A percentile compares a stretch with the other conserved stretches of the same genome.
Conservation (phyloP, 1,139 yeast species). For the Zhuliangozyma blackwelliae region DNA sequence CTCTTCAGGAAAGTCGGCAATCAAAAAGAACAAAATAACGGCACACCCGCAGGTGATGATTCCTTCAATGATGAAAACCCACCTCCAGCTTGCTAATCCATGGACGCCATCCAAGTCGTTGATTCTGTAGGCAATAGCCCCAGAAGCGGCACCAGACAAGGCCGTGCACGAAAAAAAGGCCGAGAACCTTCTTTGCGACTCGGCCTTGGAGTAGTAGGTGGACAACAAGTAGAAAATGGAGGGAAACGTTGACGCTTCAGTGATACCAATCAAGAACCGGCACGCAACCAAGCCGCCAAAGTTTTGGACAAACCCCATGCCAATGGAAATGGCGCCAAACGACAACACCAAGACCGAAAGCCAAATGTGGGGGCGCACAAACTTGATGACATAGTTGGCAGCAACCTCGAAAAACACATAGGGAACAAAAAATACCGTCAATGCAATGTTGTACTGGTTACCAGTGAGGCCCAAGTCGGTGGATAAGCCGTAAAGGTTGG, state of each 20-base stretch:
- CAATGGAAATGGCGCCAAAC: conserved; percentile 64
- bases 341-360: conserved; percentile 48
- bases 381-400: conserved; percentile 59
- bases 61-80: conserved; percentile 75
- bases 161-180: conserved; percentile 53
- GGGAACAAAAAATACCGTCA: conserved; percentile 70
- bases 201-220: conserved; percentile 51
- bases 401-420: conserved; percentile 65
- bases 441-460: conserved; percentile 57
- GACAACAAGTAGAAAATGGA: conserved; percentile 67
- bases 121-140: conserved; percentile 41
- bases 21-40: conserved; percentile 53
- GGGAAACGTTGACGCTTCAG: conserved; percentile 71
- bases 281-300: conserved; percentile 59
- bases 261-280: conserved; percentile 59
- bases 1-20: conserved; percentile 47
- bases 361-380: conserved; percentile 63
- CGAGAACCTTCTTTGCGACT: conserved; percentile 65
- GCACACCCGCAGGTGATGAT: conserved; percentile 60
- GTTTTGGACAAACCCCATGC: conserved; percentile 59
- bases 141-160: conserved; percentile 40
- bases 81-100: conserved; percentile 59
- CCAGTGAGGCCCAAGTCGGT: conserved; percentile 49
- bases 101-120: conserved; percentile 33
- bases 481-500: conserved; percentile 62